A percentile compares a stretch with the other conserved stretches of the same genome.
Conservation (phyloP, 495 filamentous ascomycete species). For the Neurospora sp. region DNA sequence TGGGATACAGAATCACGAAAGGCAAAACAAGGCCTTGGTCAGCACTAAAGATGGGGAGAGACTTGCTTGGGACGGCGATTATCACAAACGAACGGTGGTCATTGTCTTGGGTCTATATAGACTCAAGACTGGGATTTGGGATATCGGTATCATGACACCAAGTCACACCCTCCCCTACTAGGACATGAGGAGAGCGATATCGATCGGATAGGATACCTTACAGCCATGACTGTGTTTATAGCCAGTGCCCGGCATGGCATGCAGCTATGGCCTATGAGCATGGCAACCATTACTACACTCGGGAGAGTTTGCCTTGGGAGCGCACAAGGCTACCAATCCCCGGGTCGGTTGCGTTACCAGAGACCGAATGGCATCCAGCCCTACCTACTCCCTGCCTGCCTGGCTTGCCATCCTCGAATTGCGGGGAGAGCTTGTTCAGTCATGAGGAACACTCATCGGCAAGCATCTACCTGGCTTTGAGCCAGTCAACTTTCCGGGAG, state of each 20-base stretch:
- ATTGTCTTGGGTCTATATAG: not conserved
- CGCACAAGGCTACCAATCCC: not conserved
- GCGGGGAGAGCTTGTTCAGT: not conserved
- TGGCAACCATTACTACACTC: not conserved
- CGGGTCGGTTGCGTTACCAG: not conserved
- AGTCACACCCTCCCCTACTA: not conserved
- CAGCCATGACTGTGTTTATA: not conserved
- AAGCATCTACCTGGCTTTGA: not conserved
- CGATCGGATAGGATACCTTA: not conserved
- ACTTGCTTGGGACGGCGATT: not conserved
- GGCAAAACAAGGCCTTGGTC: no score
- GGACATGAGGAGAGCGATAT: not conserved
- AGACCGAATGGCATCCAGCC: not conserved
- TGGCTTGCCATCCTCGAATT: not conserved
- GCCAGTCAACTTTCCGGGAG: not conserved
- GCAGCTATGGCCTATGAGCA: not conserved
- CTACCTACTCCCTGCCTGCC: not conserved
- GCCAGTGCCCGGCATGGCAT: not conserved
- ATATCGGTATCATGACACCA: not conserved
- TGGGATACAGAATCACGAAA: not conserved
- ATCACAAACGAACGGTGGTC: not conserved
- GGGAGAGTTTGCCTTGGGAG: not conserved
- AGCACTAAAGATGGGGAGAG: not conserved
- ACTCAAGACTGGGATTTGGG: not conserved
- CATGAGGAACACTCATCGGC: not conserved